phyloP scores from a whole-genome alignment of 306 rosid species.

The Glycine soja region DNA sequence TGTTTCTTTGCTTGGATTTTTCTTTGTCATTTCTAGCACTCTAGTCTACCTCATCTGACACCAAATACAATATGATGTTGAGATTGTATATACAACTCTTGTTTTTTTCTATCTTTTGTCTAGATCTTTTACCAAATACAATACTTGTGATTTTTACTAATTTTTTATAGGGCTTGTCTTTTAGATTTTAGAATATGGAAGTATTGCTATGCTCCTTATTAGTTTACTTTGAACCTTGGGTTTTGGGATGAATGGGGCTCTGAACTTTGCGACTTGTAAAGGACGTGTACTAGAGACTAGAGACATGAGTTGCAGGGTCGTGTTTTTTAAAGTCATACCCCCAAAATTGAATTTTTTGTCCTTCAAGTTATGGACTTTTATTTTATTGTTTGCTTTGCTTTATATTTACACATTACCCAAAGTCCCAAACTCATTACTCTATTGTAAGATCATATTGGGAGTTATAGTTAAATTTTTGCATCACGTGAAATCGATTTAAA shows the following conservation, averaged over 20 bases:
- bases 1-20: conserved; percentile 10
- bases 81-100: conserved; percentile 44
- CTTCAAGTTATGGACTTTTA: neutral
- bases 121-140: conserved; percentile 12
- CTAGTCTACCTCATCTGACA: neutral
- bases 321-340: neutral
- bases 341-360: neutral
- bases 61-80: conserved; percentile 21
- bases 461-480: neutral
- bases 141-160: neutral
- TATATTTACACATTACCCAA: neutral
- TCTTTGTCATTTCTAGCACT: conserved; percentile 41
- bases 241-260: neutral
- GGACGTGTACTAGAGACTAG: conserved; percentile 8
- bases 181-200: neutral
- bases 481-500: neutral
- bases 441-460: neutral
- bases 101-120: neutral
- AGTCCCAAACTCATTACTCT: neutral
- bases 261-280: conserved; percentile 47
- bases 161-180: neutral
- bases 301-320: conserved; percentile 19
- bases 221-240: neutral
- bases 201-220: neutral
- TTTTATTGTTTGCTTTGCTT: neutral